A percentile compares a stretch with the other conserved stretches of the same genome.
Evolutionary conservation across 345 rosid species (phyloP).

Genomic region (Eucalyptus marginata): DNA sequence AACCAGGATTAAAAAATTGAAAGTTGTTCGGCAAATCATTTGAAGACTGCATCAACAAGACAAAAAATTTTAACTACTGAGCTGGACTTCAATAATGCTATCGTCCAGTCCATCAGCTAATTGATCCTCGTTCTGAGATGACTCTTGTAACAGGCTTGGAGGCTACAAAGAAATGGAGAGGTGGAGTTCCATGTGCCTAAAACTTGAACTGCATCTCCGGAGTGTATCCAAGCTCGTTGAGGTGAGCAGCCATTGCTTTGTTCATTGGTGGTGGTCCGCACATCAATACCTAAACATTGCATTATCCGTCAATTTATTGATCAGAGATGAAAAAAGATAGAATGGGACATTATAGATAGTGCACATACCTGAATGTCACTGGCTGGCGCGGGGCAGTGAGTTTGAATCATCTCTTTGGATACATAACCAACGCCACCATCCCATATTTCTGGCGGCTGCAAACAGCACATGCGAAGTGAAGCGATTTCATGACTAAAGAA

Average conservation of each 20-base stretch:
- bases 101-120: neutral
- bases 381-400: conserved; percentile 48
- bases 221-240: conserved; percentile 42
- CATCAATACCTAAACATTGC: conserved; percentile 25
- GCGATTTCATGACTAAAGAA: neutral
- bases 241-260: conserved; percentile 53
- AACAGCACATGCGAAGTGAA: neutral
- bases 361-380: conserved; percentile 31
- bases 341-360: neutral
- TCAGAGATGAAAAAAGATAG: neutral
- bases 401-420: conserved; percentile 48
- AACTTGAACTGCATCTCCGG: conserved; percentile 58
- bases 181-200: neutral
- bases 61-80: neutral
- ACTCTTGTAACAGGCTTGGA: neutral
- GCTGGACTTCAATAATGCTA: neutral
- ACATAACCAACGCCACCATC: conserved; percentile 50
- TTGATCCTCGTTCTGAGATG: neutral
- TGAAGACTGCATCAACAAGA: neutral
- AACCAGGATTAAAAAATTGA: neutral
- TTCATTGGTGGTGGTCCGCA: conserved; percentile 67
- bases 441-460: conserved; percentile 51
- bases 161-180: neutral
- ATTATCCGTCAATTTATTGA: neutral
- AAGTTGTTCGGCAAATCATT: neutral